These are phyloP conservation scores for Podospora australis DNA, from an alignment of 495 filamentous ascomycete species.

Conservation along the genomic window DNA sequence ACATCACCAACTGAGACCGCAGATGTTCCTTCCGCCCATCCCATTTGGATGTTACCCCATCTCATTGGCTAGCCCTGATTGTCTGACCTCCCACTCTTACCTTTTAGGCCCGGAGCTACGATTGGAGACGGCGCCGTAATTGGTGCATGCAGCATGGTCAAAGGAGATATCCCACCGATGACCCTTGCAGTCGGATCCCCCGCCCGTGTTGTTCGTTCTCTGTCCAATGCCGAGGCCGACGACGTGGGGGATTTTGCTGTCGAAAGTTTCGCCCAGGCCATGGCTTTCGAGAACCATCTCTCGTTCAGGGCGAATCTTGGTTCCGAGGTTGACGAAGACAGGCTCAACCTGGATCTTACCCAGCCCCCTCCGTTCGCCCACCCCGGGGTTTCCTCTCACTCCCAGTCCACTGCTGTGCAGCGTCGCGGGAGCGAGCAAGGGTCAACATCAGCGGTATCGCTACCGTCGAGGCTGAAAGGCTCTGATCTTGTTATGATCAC, in stretches of 20 bases:
- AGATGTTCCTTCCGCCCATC: neutral
- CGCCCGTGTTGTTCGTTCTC: conserved; percentile 13
- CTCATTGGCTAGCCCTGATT: neutral
- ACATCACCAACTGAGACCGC: too few species aligned
- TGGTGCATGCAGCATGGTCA: conserved; percentile 28
- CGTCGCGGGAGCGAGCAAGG: neutral
- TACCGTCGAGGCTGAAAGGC: neutral
- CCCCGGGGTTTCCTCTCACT: neutral
- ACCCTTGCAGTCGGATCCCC: conserved; percentile 21
- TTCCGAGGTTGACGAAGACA: too few species aligned
- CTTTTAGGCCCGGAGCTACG: conserved; percentile 24
- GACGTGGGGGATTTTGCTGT: neutral
- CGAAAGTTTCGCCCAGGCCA: conserved; percentile 12
- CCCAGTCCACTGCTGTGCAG: neutral
- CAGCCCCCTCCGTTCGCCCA: neutral
- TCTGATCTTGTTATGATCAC: neutral
- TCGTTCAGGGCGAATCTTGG: neutral
- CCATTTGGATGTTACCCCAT: neutral
- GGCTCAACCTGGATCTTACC: too few species aligned
- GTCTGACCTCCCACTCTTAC: neutral
- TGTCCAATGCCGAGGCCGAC: neutral
- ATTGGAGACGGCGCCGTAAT: conserved; percentile 32
- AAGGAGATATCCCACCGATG: conserved; percentile 20
- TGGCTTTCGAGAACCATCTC: conserved; percentile 6
- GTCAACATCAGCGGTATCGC: too few species aligned